Evolutionary conservation across 2,329 filamentous ascomycete genomes (phyloP), one percentile per base, ranked within the genome.

Genomic region (Microcera coccophila): DNA sequence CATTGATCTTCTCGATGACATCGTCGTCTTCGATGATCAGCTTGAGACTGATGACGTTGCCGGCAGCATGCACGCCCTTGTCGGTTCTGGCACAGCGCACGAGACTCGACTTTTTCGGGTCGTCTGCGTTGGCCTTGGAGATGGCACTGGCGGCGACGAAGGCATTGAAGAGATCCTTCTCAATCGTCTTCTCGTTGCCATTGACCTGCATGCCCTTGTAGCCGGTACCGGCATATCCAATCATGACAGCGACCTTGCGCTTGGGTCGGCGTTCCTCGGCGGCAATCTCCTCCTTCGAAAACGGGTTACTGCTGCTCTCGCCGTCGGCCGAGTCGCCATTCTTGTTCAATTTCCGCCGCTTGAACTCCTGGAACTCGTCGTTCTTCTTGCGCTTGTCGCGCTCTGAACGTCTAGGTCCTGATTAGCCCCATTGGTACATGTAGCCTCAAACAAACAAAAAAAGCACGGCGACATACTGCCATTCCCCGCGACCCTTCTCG

Each of bases 161-260:
- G 3, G 93, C 93, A 22, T 82, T 80, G 70, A 98, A 98, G 3
- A 98, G 73, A 57, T 98, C 93, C 33, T 91, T 87, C 70, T 98
- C 93, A 51, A 98, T 97, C 0, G 91, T 98, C 70, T 90, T 90
- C 62, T 95, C 83, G 51, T 82, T 70, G 57, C 75, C 75, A 64
- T 84, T 83, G 62, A 98, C 86, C 70, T 98, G 93, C 84, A 98
- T 94, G 59, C 93, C 93, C 69, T 89, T 90, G 74, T 98, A 98
- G 14, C 93, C 93, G 9, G 89, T 95, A 38, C 93, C 93, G 5
- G 90, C 90, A 66, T 98, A 98, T 14, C 93, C 93, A 56, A 98
- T 84, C 73, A 97, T 73, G 22, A 98, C 90, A 31, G 91, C 93
- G 38, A 96, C 91, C 72, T 98, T 98, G 66, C 87, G 84, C 76